Evolutionary conservation across 2,329 filamentous ascomycete genomes (phyloP), one percentile per base, ranked within the genome.

Genomic region (Mollisia scopiformis): DNA sequence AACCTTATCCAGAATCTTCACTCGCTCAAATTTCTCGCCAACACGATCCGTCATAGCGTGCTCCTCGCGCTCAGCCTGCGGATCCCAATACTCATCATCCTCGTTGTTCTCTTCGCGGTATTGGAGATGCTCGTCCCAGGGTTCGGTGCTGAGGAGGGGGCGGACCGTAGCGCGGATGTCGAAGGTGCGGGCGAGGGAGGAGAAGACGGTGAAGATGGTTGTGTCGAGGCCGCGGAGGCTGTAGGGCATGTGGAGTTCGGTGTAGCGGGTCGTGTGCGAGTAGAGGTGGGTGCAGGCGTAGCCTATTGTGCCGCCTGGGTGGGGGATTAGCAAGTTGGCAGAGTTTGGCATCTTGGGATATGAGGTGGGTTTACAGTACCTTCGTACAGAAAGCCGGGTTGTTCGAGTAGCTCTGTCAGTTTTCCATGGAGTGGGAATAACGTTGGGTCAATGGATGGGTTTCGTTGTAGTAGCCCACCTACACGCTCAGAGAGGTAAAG

Each of bases 241-340:
- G 2, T 67, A 68, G 0, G 77, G 78, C 1, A 80, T 67, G 3
- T 64, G 41, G 0, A 51, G 16, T 1, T 62, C 23, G 0, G 70
- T 67, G 4, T 55, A 6, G 1, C 65, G 6, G 2, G 66, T 0
- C 50, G 74, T 72, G 55, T 84, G 79, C 0, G 80, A 73, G 63
- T 84, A 84, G 0, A 75, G 73, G 56, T 84, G 80, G 3, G 75
- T 74, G 60, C 79, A 83, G 54, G 70, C 75, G 30, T 81, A 75
- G 0, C 80, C 82, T 0, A 84, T 58, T 1, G 66, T 65, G 0
- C 80, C 77, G 39, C 50, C 51, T 23, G 43, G 11, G 11, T 35
- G 8, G 3, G 31, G 31, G 31, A 2, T 4, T 35, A 2, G 8
- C n/a, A n/a, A 14, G 31, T 35, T 35, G 16, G 31, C 16, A 14